A percentile compares a stretch with the other conserved stretches of the same genome.
These are phyloP conservation scores for Thalassiosira mediterranea DNA, from an alignment of 352 stramenopile species.

Conservation along the genomic window DNA sequence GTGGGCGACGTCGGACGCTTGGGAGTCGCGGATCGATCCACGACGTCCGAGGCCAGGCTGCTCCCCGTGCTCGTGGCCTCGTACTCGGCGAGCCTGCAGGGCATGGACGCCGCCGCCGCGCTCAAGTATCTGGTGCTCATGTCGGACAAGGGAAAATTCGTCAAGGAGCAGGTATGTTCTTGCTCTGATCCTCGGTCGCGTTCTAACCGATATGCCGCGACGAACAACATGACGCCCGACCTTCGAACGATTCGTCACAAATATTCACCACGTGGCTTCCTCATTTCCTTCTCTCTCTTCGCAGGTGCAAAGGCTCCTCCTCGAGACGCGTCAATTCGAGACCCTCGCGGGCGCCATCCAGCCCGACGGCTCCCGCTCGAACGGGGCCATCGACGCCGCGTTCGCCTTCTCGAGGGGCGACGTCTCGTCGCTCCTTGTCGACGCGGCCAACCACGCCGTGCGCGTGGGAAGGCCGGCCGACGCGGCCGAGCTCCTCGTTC, in stretches of 20 bases:
- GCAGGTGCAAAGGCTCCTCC: slow-evolving; percentile 49
- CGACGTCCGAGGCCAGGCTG: slow-evolving; percentile 26
- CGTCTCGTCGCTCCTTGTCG: slow-evolving; percentile 49
- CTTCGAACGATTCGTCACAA: no score
- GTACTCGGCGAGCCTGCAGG: slow-evolving; percentile 65
- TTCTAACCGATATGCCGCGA: background rate
- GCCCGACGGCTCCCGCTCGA: slow-evolving; percentile 45
- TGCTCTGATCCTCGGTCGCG: background rate
- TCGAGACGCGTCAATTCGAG: slow-evolving; percentile 59
- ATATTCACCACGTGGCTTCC: no score
- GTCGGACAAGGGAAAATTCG: slow-evolving; percentile 28
- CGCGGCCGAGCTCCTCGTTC: slow-evolving; percentile 56
- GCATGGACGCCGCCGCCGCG: slow-evolving; percentile 44
- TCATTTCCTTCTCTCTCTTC: background rate
- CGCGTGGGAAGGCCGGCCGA: slow-evolving; percentile 48
- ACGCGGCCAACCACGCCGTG: slow-evolving; percentile 49
- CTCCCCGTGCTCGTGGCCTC: slow-evolving; percentile 63
- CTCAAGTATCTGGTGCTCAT: slow-evolving; percentile 72
- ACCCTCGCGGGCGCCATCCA: slow-evolving; percentile 47
- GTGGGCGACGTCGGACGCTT: slow-evolving; percentile 19
- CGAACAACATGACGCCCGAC: background rate
- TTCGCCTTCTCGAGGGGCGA: slow-evolving; percentile 47
- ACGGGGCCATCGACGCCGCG: slow-evolving; percentile 46
- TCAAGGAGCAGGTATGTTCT: slow-evolving; percentile 49
- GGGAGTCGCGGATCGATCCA: slow-evolving; percentile 17